Conservation (phyloP, 176 grass and related monocot species). For the Musa troglodytarum region DNA sequence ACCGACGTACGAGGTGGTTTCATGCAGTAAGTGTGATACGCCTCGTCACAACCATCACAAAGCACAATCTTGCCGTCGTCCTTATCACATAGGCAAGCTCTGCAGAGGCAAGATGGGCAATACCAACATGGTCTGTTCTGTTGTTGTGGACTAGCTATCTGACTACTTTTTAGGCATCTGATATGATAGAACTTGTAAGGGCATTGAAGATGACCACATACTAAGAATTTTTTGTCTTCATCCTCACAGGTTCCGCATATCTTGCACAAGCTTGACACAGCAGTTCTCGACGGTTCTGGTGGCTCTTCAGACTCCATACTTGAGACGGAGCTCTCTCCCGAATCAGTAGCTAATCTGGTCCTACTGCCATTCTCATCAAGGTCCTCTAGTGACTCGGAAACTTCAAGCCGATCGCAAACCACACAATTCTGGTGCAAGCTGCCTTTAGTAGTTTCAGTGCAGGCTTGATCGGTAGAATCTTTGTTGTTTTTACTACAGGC, state of each 20-base stretch:
- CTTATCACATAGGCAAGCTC: constrained; percentile 54
- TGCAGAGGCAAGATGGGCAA: constrained; percentile 84
- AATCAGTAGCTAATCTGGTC: constrained; percentile 23
- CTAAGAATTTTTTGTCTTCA: constrained; percentile 56
- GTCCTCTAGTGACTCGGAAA: constrained; percentile 21
- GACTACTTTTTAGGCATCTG: constrained; percentile 46
- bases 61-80: constrained; percentile 70
- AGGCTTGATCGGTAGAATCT: constrained; percentile 12
- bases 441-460: constrained; percentile 4
- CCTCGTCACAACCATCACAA: constrained; percentile 74
- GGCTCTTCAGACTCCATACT: constrained; percentile 19
- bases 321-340: constrained; percentile 21
- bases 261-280: constrained; percentile 46
- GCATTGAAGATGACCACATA: constrained; percentile 59
- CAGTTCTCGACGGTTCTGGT: constrained; percentile 22
- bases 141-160: constrained; percentile 44
- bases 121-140: constrained; percentile 47
- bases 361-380: constrained; percentile 13
- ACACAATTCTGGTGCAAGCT: constrained; percentile 39
- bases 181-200: constrained; percentile 81
- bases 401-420: constrained; percentile 35
- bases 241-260: constrained; percentile 66
- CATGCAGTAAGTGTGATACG: constrained; percentile 87
- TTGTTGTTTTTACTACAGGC: constrained; percentile 23
- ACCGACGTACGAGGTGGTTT: constrained; percentile 42